phyloP scores from a whole-genome alignment of 148 eudicot species.

The Chenopodium suecicum region DNA sequence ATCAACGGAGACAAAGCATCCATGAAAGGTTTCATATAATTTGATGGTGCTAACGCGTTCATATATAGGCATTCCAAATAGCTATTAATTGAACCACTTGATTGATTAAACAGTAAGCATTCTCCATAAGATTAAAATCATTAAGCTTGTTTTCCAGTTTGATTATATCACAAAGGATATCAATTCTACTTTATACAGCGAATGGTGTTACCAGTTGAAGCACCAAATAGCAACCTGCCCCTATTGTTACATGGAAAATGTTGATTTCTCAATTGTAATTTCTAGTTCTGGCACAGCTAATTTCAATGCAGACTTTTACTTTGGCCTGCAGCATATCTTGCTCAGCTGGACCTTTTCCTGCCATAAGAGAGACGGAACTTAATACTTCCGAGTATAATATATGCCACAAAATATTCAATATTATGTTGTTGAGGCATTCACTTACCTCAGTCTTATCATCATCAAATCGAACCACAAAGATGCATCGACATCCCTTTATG shows the following conservation, averaged over 20 bases:
- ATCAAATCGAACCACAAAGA: conserved; percentile 66
- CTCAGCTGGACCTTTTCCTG: conserved; percentile 58
- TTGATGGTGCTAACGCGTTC: neutral
- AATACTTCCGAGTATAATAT: neutral
- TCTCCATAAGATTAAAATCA: neutral
- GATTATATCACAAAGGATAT: neutral
- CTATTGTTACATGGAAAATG: neutral
- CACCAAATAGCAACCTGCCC: neutral
- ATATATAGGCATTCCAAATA: neutral
- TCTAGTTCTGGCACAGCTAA: neutral
- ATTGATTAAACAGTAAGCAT: neutral
- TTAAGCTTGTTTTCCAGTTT: neutral
- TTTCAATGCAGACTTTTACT: neutral
- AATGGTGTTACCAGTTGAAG: neutral
- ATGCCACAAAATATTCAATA: neutral
- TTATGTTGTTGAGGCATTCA: neutral
- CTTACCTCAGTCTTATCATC: conserved; percentile 63
- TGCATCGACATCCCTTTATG: conserved; percentile 58
- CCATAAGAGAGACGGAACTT: neutral
- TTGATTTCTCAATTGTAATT: neutral
- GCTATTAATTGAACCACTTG: neutral
- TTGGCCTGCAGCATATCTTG: conserved; percentile 72
- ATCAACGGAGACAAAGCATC: too few relatives aligned
- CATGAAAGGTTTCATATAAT: too few relatives aligned
- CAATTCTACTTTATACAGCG: neutral